Evolutionary conservation across 2,329 filamentous ascomycete genomes (phyloP).

Genomic region (Alternaria incomplexa): DNA sequence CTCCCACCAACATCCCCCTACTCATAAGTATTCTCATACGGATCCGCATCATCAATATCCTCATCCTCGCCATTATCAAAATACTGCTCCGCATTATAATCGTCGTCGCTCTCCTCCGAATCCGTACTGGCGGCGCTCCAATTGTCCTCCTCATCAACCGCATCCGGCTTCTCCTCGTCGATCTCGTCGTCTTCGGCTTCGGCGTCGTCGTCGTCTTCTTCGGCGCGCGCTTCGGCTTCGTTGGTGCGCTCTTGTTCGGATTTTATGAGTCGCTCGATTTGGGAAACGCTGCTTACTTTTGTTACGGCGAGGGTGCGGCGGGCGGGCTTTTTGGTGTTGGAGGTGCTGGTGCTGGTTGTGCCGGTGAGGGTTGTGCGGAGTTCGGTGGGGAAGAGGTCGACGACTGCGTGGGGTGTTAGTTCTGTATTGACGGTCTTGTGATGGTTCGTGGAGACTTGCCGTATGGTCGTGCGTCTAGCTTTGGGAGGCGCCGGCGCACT

Average conservation of each 20-base stretch:
- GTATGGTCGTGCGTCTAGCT: slow-evolving; percentile 61
- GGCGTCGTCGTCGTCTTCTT: slow-evolving; percentile 51
- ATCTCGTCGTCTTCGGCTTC: slow-evolving; percentile 56
- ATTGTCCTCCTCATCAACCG: slow-evolving; percentile 65
- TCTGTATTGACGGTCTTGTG: too few species aligned
- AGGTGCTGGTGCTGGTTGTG: background rate
- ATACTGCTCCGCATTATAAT: slow-evolving; percentile 67
- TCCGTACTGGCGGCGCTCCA: slow-evolving; percentile 60
- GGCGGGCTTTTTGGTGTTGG: slow-evolving; percentile 31
- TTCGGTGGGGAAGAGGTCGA: slow-evolving; percentile 65
- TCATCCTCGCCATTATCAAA: slow-evolving; percentile 61
- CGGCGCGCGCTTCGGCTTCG: slow-evolving; percentile 54
- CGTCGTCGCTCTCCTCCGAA: slow-evolving; percentile 69
- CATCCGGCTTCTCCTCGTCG: slow-evolving; percentile 59
- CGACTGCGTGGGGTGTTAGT: slow-evolving; percentile 47
- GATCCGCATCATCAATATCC: slow-evolving; percentile 48
- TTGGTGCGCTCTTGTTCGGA: slow-evolving; percentile 54
- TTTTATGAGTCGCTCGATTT: slow-evolving; percentile 48
- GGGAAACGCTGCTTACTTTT: slow-evolving; percentile 37
- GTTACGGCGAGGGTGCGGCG: slow-evolving; percentile 41
- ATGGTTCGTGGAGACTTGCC: slow-evolving; percentile 55
- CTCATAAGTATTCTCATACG: slow-evolving; percentile 46
- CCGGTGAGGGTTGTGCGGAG: slow-evolving; percentile 61
- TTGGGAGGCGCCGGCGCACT: slow-evolving; percentile 61
- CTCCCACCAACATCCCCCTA: too few species aligned